Evolutionary conservation across 768 basidiomycete species (phyloP).

Genomic region (Grammothele lineata): DNA sequence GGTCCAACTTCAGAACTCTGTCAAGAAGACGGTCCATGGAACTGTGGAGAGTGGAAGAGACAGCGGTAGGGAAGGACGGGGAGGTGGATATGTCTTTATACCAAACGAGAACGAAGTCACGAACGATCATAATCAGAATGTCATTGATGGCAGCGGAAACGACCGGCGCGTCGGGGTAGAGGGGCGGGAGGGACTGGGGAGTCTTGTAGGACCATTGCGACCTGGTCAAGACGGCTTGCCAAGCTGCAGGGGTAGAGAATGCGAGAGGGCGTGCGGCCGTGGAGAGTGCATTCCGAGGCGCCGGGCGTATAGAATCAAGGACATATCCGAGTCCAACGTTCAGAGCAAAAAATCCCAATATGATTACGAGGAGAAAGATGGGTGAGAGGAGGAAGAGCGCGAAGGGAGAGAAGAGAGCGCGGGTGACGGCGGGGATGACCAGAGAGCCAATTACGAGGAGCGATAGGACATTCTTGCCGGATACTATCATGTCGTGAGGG

Average conservation of each 20-base stretch:
- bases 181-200: slow-evolving; percentile 60
- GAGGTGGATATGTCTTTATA: slow-evolving; percentile 84
- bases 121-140: slow-evolving; percentile 72
- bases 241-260: slow-evolving; percentile 91
- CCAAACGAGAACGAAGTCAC: slow-evolving; percentile 90
- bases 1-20: slow-evolving; percentile 57
- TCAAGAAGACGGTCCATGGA: slow-evolving; percentile 55
- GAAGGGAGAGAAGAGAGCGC: slow-evolving; percentile 63
- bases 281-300: slow-evolving; percentile 35
- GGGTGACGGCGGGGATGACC: slow-evolving; percentile 48
- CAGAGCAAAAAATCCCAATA: slow-evolving; percentile 46
- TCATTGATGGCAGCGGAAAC: slow-evolving; percentile 75
- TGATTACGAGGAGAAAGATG: slow-evolving; percentile 44
- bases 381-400: slow-evolving; percentile 62
- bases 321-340: slow-evolving; percentile 53
- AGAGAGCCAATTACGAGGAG: slow-evolving; percentile 55
- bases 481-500: not conserved
- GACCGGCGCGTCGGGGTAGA: slow-evolving; percentile 59
- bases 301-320: slow-evolving; percentile 45
- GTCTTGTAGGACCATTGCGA: slow-evolving; percentile 85
- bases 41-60: slow-evolving; percentile 70
- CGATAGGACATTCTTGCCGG: slow-evolving; percentile 25
- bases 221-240: slow-evolving; percentile 85
- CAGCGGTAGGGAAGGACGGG: slow-evolving; percentile 82
- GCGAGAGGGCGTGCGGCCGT: slow-evolving; percentile 68